Base-by-base conservation (phyloP, 805 yeast genomes). In the Nakazawaea wickerhamii region DNA sequence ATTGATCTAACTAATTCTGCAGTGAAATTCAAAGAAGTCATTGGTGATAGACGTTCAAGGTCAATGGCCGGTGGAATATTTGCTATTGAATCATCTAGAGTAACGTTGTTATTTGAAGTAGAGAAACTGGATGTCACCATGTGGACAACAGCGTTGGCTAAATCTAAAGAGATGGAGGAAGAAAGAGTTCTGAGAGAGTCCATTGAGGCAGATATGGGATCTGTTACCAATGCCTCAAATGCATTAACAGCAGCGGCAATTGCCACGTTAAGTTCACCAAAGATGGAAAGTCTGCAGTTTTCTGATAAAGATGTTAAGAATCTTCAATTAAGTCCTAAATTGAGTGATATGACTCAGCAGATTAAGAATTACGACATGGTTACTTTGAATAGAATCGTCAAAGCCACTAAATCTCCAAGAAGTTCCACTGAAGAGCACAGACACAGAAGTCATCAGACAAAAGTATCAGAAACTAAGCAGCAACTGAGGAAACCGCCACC, bases 111-210 rank as follows among this genome's bases (percentile, higher is more conserved):
- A 4, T 74, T 79, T 55, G 81, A 78, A 50, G 77, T 73, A 9
- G 75, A 75, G 31, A 71, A 68, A 42, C 58, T 55, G 30, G 82
- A 76, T 28, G 64, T 77, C 1, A 60, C 68, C 11, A 54, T 63
- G 15, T 84, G 91, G 91, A 73, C 85, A 1, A 69, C 67, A 28
- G 57, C 73, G 0, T 57, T 81, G 15, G 75, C 73, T 4, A 70
- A 65, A 44, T 64, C 82, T 2, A 70, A 76, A 40, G 55, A 58
- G 11, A 63, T 67, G 30, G 76, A 73, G 25, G 68, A 64, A 45
- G 84, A 79, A 35, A 64, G 75, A 47, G 45, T 55, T 17, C 59
- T 58, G 6, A 50, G 54, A 35, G 42, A 49, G 17, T 37, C 44
- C 11, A 35, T 61, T 25, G 61, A 52, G 5, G 43, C 46, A 2